Evolutionary conservation across 768 basidiomycete species (phyloP).

Genomic region (Agaricus blazei): DNA sequence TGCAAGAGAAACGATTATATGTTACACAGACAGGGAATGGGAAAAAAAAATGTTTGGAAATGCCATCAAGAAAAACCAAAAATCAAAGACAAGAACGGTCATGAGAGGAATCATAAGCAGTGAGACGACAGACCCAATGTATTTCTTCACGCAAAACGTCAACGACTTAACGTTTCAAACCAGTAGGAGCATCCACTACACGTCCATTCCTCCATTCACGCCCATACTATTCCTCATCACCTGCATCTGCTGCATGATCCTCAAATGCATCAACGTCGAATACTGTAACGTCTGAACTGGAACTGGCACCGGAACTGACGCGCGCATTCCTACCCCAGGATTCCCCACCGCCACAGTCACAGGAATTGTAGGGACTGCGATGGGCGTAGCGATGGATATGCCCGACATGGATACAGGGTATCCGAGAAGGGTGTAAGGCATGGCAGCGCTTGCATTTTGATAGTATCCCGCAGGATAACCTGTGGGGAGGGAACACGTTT

Average conservation of each 20-base stretch:
- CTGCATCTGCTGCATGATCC: constrained; percentile 11
- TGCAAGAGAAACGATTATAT: background rate
- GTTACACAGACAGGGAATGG: background rate
- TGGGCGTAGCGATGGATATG: background rate
- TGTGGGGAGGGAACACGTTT: background rate
- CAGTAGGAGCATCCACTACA: background rate
- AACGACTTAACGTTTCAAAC: background rate
- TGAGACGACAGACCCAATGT: background rate
- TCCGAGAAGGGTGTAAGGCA: background rate
- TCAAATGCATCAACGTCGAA: constrained; percentile 10
- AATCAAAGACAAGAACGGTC: background rate
- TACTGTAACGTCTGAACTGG: constrained; percentile 8
- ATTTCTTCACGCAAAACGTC: no score
- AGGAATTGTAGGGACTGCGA: background rate
- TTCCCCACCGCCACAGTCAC: background rate
- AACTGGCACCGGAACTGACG: background rate
- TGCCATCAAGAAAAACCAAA: background rate
- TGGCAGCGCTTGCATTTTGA: background rate
- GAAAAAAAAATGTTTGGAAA: background rate
- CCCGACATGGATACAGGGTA: background rate
- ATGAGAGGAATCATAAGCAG: background rate
- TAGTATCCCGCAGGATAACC: background rate
- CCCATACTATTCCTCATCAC: constrained; percentile 10
- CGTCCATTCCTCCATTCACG: background rate
- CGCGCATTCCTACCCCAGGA: background rate